Conservation (phyloP, 371 early-diverging fungal species). For the Mycotypha africana region DNA sequence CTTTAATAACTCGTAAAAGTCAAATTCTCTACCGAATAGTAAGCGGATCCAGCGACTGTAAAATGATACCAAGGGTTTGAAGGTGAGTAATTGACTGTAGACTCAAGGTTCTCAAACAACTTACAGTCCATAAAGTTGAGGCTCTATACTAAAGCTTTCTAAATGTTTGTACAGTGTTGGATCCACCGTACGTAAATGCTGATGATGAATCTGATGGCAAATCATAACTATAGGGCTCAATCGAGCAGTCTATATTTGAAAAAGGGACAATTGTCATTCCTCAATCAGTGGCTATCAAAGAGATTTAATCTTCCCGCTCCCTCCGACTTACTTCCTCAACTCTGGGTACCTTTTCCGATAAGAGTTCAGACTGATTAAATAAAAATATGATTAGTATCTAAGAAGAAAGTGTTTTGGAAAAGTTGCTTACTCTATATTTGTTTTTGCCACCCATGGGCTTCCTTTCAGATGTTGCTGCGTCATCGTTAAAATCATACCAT, state of each 20-base stretch:
- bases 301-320: too few species aligned
- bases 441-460: too few species aligned
- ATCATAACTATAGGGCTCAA: constrained; percentile 70
- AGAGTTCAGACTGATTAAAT: constrained; percentile 11
- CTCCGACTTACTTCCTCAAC: too few species aligned
- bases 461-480: constrained; percentile 8
- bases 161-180: constrained; percentile 66
- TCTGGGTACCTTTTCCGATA: too few species aligned
- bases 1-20: constrained; percentile 60
- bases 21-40: constrained; percentile 87
- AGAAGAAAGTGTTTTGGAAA: too few species aligned
- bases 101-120: too few species aligned
- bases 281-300: too few species aligned
- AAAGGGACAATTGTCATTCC: too few species aligned
- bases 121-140: constrained; percentile 90
- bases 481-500: constrained; percentile 82
- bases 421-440: too few species aligned
- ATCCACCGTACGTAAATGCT: constrained; percentile 66
- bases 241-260: constrained; percentile 14
- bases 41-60: constrained; percentile 88
- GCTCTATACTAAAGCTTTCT: constrained; percentile 74
- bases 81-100: neutral
- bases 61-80: neutral
- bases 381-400: too few species aligned
- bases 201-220: constrained; percentile 68